Evolutionary conservation across 768 basidiomycete species (phyloP).

Genomic region (Lentinula raphanica): DNA sequence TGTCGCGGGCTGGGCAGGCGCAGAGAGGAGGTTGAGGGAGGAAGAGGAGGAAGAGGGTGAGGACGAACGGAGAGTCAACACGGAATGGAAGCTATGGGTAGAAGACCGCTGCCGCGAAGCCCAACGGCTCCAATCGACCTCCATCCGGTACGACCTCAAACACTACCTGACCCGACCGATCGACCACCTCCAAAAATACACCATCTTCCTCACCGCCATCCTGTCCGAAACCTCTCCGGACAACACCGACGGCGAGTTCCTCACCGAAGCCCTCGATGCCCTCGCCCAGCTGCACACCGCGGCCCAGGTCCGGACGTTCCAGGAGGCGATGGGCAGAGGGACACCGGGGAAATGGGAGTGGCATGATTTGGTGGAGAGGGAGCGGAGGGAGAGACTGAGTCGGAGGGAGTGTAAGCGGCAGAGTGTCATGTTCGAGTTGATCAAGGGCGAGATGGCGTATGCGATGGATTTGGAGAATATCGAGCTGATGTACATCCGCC

Average conservation of each 20-base stretch:
- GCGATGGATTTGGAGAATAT: conserved; percentile 89
- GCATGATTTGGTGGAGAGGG: conserved; percentile 78
- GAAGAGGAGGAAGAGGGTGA: too few species aligned
- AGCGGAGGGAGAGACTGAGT: conserved; percentile 51
- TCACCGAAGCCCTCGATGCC: conserved; percentile 77
- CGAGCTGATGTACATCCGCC: conserved; percentile 80
- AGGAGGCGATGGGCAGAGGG: conserved; percentile 82
- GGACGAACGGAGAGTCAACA: conserved; percentile 70
- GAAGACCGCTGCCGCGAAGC: conserved; percentile 29
- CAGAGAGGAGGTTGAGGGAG: conserved; percentile 83
- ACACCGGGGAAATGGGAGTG: conserved; percentile 81
- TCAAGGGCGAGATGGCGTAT: conserved; percentile 94
- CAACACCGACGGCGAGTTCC: conserved; percentile 78
- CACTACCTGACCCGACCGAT: conserved; percentile 75
- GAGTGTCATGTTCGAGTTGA: conserved; percentile 90
- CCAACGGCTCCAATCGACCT: background rate
- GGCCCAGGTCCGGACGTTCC: conserved; percentile 85
- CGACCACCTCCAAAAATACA: conserved; percentile 81
- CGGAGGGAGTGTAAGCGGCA: conserved; percentile 83
- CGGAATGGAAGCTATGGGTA: conserved; percentile 79
- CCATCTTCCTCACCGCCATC: conserved; percentile 80
- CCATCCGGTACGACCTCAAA: conserved; percentile 56
- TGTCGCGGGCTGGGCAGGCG: conserved; percentile 76
- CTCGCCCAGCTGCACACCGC: conserved; percentile 68
- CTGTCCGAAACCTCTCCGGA: conserved; percentile 67